Evolutionary conservation across 306 rosid genomes (phyloP), one percentile per base, ranked within the genome.

Genomic region (Lathyrus aphaca): DNA sequence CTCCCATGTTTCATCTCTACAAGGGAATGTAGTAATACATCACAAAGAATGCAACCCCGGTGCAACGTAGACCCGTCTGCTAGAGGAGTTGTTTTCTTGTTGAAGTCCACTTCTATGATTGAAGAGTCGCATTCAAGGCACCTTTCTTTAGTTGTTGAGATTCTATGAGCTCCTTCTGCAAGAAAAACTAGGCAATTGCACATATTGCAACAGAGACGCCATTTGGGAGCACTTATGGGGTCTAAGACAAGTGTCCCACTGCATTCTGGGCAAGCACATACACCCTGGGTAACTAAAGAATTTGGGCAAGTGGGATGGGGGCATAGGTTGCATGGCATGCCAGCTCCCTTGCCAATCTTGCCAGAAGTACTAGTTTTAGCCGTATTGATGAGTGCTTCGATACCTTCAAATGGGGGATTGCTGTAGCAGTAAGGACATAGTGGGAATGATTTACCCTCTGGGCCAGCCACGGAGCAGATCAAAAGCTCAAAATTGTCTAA

Each of bases 341-440:
- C 97, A 38, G 87, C 89, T 80, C 96, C 98, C 83, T 93, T 90
- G 71, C 96, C 96, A 63, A 74, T 58, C 86, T 87, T 84, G 63
- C 87, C 84, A 17, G 94, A 74, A 76, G 79, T 27, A 62, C 82
- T 49, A 23, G 85, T 73, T 86, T 86, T 87, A 27, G 76, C 79
- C 3, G 85, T 72, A 54, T 87, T 86, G 61, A 79, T 79, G 77
- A 86, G 87, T 25, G 86, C 11, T 49, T 85, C 88, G 2, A 93
- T 87, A 19, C 98, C 98, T 85, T 93, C 98, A 71, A 93, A 93
- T 67, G 98, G 98, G 63, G 98, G 97, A 80, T 86, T 90, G 73
- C 84, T 90, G 86, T 93, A 93, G 88, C 98, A 93, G 74, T 86
- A 93, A 18, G 98, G 98, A 79, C 98, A 90, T 64, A 90, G 87